Conservation (phyloP, 73 alveolate species). For the Tetrahymena thermophila region DNA sequence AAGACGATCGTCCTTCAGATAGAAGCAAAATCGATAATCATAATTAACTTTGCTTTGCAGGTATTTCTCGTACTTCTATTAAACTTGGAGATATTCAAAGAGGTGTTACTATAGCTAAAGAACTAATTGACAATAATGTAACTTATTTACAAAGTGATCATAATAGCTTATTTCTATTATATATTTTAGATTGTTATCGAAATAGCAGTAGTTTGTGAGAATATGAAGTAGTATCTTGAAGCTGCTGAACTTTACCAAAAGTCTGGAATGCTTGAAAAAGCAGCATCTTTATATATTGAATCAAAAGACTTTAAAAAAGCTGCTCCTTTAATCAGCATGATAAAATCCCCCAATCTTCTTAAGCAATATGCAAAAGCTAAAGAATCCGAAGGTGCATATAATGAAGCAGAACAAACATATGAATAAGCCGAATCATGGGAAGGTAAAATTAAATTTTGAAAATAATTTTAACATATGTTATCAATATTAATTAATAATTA, state of each 20-base stretch:
- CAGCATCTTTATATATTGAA: slow-evolving; percentile 90
- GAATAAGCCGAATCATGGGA: slow-evolving; percentile 95
- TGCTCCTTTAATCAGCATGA: slow-evolving; percentile 77
- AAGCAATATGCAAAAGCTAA: slow-evolving; percentile 97
- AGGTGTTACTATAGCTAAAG: slow-evolving; percentile 94
- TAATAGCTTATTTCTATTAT: too few species aligned
- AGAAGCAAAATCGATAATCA: slow-evolving; percentile 61
- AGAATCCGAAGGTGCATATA: slow-evolving; percentile 85
- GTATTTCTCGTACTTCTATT: slow-evolving; percentile 97
- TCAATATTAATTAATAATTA: background rate
- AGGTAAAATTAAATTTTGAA: slow-evolving; percentile 3
- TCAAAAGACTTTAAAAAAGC: slow-evolving; percentile 82
- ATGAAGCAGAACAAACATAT: slow-evolving; percentile 96
- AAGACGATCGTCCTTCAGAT: slow-evolving; percentile 55
- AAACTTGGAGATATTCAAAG: slow-evolving; percentile 93
- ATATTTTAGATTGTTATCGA: slow-evolving; percentile 32
- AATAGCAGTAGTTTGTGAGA: slow-evolving; percentile 84
- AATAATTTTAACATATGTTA: background rate
- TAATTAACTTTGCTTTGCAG: slow-evolving; percentile 91
- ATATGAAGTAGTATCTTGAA: slow-evolving; percentile 72
- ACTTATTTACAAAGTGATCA: background rate
- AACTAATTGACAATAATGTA: slow-evolving; percentile 80
- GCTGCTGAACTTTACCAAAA: slow-evolving; percentile 96
- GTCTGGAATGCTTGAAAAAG: slow-evolving; percentile 94
- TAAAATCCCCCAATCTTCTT: slow-evolving; percentile 91